Evolutionary conservation across 2,329 filamentous ascomycete genomes (phyloP), one percentile per base, ranked within the genome.

Genomic region (Rhynchosporium secalis): DNA sequence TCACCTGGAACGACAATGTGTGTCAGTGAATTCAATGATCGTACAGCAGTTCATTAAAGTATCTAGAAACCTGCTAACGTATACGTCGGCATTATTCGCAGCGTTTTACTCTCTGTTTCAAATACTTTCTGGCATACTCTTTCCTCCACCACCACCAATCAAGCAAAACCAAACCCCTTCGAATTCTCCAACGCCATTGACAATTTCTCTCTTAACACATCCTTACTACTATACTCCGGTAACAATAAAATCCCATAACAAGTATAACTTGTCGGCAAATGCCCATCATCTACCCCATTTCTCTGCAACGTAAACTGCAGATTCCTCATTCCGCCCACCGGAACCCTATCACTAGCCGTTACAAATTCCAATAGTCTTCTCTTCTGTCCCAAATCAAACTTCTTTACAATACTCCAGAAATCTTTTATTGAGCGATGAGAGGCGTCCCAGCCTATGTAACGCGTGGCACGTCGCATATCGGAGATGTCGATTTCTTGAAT

Each of bases 161-260:
- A 93, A 66, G 89, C 87, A 79, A 91, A 90, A 28, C 94, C 95
- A 78, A 98, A 98, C 0, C 95, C 94, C 72, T 90, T 87, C 7
- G 89, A 86, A 76, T 97, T 95, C 76, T 94, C 86, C 72, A 99
- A 79, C 58, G 95, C 95, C 81, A 96, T 86, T n/a, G 80, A 82
- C 71, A 99, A 76, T 71, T 93, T 91, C 76, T 88, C 81, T 73
- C 82, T 82, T 72, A 99, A 74, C 41, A 90, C 84, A 63, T 89
- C 86, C 72, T 81, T 85, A 45, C 84, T 85, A 59, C 78, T 81
- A 75, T 98, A 99, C 76, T 93, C 88, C 1, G 95, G 95, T 65
- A 99, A 75, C 67, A 96, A 77, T 51, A 99, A 77, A 54, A 90
- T 93, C 1, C 94, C 92, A 77, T 96, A 98, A 76, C 95, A 99